Conservation (phyloP, 495 filamentous ascomycete genomes). For the Darksidea phi region DNA sequence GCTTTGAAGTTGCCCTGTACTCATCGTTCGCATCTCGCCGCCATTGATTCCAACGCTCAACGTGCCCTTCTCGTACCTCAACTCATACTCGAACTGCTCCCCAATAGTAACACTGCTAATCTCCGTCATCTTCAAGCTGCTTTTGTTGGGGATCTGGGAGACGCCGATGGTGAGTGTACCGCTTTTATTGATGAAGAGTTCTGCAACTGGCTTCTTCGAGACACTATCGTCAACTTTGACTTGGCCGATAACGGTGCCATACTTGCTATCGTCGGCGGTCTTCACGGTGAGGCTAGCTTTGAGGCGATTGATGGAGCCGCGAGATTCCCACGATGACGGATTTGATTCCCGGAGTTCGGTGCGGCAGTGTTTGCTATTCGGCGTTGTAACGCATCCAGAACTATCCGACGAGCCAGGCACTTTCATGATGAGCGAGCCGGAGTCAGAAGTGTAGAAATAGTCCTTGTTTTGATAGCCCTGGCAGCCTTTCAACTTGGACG, state of each 20-base stretch:
- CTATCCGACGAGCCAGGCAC: conserved; percentile 35
- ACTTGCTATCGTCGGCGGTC: conserved; percentile 36
- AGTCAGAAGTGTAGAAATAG: conserved; percentile 44
- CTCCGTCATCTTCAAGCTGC: conserved; percentile 33
- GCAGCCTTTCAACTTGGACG: conserved; percentile 41
- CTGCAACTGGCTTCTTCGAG: conserved; percentile 44
- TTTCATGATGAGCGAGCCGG: conserved; percentile 43
- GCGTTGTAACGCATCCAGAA: conserved; percentile 44
- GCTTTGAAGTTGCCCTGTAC: conserved; percentile 37
- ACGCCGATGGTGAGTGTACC: conserved; percentile 44
- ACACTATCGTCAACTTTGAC: conserved; percentile 40
- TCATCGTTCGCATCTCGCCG: conserved; percentile 32
- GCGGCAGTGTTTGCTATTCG: conserved; percentile 46
- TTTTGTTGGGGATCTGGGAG: conserved; percentile 34
- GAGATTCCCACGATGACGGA: conserved; percentile 39
- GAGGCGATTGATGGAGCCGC: conserved; percentile 39
- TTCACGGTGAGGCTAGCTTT: conserved; percentile 36
- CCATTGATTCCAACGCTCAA: conserved; percentile 42
- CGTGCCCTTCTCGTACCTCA: conserved; percentile 39
- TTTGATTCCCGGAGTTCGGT: conserved; percentile 45
- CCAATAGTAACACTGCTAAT: conserved; percentile 39
- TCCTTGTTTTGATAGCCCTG: conserved; percentile 39
- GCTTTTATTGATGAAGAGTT: conserved; percentile 42
- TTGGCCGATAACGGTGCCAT: conserved; percentile 47
- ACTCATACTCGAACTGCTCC: conserved; percentile 42